Base-by-base conservation (phyloP, 1,284 basidiomycete genomes). In the Pterulicium gracile region DNA sequence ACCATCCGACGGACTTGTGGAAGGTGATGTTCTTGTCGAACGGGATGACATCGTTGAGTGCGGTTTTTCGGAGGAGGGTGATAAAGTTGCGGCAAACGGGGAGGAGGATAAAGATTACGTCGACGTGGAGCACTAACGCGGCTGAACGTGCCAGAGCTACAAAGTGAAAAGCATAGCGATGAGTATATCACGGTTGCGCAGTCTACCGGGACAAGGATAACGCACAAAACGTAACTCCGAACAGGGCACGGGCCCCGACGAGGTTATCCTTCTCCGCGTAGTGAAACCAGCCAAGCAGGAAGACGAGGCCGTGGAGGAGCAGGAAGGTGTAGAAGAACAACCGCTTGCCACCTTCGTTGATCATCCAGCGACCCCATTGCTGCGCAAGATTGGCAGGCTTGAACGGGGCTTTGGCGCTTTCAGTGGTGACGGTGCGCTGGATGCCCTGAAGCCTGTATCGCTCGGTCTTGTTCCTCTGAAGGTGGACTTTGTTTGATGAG, bases 11-110 rank as follows among this genome's bases (percentile, higher is more conserved):
- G 44, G 84, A 79, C 58, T 90, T 91, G 70, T 94, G 89, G 63
- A 92, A 83, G 2, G 81, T 81, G 61, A 91, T 79, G 61, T 86
- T 89, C 68, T 88, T 85, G 71, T 91, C 88, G 58, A 92, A 90
- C 20, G 91, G 90, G 53, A 95, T 88, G 63, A 91, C 65, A 54
- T 79, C 72, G 66, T 89, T 89, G 45, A 94, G 68, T 1, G 88
- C 77, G 0, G 88, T 89, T 42, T 81, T 77, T 24, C 91, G 82
- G 39, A 93, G 71, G 34, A 91, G 56, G 10, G 89, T 91, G 60
- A 94, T 78, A 64, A 94, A 88, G 66, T 88, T 91, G 50, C 91
- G 79, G 72, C 91, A 94, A 58, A 94, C 78, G 23, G 91, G 91
- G 21, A 95, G 74, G 44, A 94, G 78, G 63, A 95, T 91, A 69